phyloP scores from a whole-genome alignment of 345 rosid genomes.

The Aegle marmelos region DNA sequence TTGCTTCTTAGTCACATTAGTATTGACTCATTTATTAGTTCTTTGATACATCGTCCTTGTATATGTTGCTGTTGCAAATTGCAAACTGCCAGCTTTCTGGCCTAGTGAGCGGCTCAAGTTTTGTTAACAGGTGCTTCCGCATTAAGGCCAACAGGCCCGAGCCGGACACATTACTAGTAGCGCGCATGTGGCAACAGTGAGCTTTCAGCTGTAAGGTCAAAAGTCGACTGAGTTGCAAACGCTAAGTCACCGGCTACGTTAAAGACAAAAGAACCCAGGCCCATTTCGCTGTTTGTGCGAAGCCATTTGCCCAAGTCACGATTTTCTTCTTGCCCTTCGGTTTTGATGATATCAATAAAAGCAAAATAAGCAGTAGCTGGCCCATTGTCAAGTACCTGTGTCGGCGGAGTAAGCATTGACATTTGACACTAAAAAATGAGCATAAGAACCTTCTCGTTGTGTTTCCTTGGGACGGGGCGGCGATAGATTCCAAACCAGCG shows the following conservation, averaged over 20 bases:
- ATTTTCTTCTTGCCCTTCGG: not conserved
- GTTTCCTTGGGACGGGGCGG: not conserved
- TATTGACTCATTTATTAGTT: not conserved
- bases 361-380: not conserved
- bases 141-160: too few relatives aligned
- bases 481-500: conserved; percentile 16
- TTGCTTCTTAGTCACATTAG: too few relatives aligned
- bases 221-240: too few relatives aligned
- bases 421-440: not conserved
- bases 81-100: too few relatives aligned
- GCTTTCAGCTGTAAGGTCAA: too few relatives aligned
- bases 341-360: not conserved
- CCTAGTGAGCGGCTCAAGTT: too few relatives aligned
- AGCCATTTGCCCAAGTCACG: not conserved
- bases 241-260: not conserved
- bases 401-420: not conserved
- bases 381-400: too few relatives aligned
- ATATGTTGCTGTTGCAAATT: too few relatives aligned
- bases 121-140: too few relatives aligned
- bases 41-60: not conserved
- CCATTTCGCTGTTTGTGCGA: not conserved
- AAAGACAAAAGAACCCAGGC: not conserved
- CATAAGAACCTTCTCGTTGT: conserved; percentile 9
- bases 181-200: too few relatives aligned
- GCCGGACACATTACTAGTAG: too few relatives aligned